phyloP scores from a whole-genome alignment of 2,329 filamentous ascomycete genomes.

The Cryphonectria carpinicola region DNA sequence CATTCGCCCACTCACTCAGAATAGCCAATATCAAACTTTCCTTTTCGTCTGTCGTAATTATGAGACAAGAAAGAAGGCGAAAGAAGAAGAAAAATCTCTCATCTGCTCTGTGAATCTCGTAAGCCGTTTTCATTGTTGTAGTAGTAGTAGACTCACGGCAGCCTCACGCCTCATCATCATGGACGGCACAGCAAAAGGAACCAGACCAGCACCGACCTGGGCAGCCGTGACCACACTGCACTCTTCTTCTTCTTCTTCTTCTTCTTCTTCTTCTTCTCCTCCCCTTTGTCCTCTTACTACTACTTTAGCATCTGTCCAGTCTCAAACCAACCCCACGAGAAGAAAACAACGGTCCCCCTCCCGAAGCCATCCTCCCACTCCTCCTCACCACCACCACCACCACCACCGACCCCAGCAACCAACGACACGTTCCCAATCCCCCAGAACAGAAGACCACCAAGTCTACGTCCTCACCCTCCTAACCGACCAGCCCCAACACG shows the following conservation, averaged over 20 bases:
- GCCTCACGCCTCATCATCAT: not conserved
- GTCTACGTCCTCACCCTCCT: constrained; percentile 25
- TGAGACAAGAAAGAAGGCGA: not conserved
- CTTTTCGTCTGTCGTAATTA: not conserved
- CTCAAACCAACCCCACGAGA: not conserved
- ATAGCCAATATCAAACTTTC: not conserved
- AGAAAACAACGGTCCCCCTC: not conserved
- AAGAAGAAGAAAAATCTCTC: not conserved
- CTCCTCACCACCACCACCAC: not conserved
- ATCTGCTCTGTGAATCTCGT: not conserved
- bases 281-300: too few species aligned
- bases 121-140: not conserved
- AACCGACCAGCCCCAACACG: constrained; percentile 13
- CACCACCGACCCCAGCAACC: not conserved
- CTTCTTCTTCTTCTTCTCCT: too few species aligned
- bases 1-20: not conserved
- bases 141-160: not conserved
- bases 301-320: not conserved
- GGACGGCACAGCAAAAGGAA: not conserved
- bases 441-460: not conserved
- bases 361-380: constrained; percentile 8
- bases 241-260: not conserved
- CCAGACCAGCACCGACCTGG: not conserved
- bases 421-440: not conserved
- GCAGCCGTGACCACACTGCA: not conserved